phyloP scores from a whole-genome alignment of 257 asterid species.

The Fraxinus pennsylvanica region DNA sequence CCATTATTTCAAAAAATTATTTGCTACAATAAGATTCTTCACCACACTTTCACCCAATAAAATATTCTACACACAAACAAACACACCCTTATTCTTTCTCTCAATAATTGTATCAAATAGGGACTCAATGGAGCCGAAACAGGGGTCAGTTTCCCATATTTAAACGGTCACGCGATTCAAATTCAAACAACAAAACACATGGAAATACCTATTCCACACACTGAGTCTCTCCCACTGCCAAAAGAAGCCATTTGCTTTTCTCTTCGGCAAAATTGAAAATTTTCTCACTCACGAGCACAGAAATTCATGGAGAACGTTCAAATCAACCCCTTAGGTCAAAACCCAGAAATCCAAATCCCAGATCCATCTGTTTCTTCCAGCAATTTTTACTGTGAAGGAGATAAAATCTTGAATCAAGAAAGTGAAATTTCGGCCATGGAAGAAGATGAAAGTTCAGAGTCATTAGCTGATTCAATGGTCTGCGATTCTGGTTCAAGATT shows the following conservation, averaged over 20 bases:
- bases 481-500: conserved; percentile 68
- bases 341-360: conserved; percentile 1
- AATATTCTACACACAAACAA: too few species aligned
- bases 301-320: conserved; percentile 46
- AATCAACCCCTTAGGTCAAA: not conserved
- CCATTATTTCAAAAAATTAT: too few species aligned
- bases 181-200: not conserved
- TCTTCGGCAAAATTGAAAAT: not conserved
- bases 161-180: not conserved
- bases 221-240: not conserved
- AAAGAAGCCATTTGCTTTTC: not conserved
- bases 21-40: too few species aligned
- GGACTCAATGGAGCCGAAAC: too few species aligned
- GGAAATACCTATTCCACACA: not conserved
- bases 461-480: conserved; percentile 69
- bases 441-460: conserved; percentile 52
- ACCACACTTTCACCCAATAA: too few species aligned
- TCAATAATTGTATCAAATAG: too few species aligned
- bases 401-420: conserved; percentile 45
- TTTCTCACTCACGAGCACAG: conserved; percentile 14
- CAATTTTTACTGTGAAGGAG: conserved; percentile 32
- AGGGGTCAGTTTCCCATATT: too few species aligned
- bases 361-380: conserved; percentile 36
- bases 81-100: too few species aligned
- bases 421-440: conserved; percentile 48